Evolutionary conservation across 1,284 basidiomycete genomes (phyloP).

Genomic region (Dichomitus squalens): DNA sequence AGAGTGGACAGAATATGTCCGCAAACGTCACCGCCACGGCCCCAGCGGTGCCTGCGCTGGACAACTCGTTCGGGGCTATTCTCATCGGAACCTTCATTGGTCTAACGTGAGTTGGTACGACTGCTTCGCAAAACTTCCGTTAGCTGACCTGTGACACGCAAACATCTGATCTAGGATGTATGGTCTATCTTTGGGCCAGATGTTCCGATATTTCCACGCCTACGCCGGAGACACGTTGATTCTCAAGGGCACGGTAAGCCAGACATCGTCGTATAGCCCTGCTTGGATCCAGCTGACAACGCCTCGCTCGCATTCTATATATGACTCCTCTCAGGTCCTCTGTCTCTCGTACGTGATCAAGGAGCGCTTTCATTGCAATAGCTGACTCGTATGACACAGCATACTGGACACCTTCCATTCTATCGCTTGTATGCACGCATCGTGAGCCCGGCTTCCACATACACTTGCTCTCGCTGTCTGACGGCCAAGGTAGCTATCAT

Average conservation of each 20-base stretch:
- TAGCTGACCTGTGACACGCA: no score
- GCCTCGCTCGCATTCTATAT: no score
- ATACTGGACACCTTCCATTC: conserved; percentile 3
- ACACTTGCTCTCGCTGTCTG: not conserved
- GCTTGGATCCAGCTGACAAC: no score
- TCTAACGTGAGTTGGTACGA: conserved; percentile 4
- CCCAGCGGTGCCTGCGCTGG: not conserved
- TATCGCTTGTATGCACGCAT: not conserved
- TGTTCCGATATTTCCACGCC: no score
- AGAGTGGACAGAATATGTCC: not conserved
- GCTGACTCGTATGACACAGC: not conserved
- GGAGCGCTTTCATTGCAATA: not conserved
- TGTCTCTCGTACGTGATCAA: not conserved
- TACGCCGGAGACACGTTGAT: no score
- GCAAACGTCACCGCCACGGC: not conserved
- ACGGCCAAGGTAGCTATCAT: conserved; percentile 16
- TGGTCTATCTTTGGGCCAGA: no score
- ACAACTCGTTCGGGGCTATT: conserved; percentile 1
- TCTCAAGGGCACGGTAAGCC: no score
- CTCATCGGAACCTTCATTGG: conserved; percentile 3
- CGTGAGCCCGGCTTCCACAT: not conserved
- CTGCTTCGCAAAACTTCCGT: no score
- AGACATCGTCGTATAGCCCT: no score
- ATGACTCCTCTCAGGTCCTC: no score
- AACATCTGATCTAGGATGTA: no score